phyloP scores from a whole-genome alignment of 345 rosid species.

The Euphorbia pulcherrima region DNA sequence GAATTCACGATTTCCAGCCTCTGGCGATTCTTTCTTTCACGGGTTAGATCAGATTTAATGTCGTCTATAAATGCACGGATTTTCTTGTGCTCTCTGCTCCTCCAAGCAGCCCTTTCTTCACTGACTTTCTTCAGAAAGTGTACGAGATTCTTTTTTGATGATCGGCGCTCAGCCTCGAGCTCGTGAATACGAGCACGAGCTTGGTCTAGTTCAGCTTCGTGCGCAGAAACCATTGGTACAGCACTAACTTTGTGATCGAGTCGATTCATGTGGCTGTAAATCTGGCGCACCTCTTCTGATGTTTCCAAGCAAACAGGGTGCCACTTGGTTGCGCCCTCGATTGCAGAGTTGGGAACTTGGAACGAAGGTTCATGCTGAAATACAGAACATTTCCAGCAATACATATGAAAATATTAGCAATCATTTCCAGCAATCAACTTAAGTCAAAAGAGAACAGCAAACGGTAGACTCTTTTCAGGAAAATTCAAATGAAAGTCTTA shows the following conservation, averaged over 20 bases:
- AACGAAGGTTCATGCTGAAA: slow-evolving; percentile 53
- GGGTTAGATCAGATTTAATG: slow-evolving; percentile 54
- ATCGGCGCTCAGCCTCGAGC: slow-evolving; percentile 63
- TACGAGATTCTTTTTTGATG: slow-evolving; percentile 77
- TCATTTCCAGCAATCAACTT: not conserved
- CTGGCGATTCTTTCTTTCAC: slow-evolving; percentile 67
- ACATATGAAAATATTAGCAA: slow-evolving; percentile 1
- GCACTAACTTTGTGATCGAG: slow-evolving; percentile 56
- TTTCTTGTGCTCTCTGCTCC: slow-evolving; percentile 80
- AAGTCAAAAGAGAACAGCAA: not conserved
- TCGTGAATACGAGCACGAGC: slow-evolving; percentile 54
- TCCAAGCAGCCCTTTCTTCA: slow-evolving; percentile 79
- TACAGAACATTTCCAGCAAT: slow-evolving; percentile 15
- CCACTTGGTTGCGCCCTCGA: slow-evolving; percentile 91
- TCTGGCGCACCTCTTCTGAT: slow-evolving; percentile 45
- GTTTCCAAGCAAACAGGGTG: slow-evolving; percentile 51
- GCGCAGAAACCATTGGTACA: slow-evolving; percentile 53
- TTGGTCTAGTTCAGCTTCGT: slow-evolving; percentile 63
- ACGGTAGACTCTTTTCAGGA: not conserved
- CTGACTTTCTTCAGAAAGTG: slow-evolving; percentile 77
- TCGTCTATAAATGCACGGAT: slow-evolving; percentile 68
- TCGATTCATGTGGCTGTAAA: slow-evolving; percentile 38
- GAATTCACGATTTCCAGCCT: slow-evolving; percentile 63
- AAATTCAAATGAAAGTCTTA: not conserved
- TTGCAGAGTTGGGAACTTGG: slow-evolving; percentile 53